Percentiles rank a stretch among this genome's conserved stretches.
These are phyloP conservation scores for Nicotiana paniculata DNA, from an alignment of 257 asterid species.

Conservation along the genomic window DNA sequence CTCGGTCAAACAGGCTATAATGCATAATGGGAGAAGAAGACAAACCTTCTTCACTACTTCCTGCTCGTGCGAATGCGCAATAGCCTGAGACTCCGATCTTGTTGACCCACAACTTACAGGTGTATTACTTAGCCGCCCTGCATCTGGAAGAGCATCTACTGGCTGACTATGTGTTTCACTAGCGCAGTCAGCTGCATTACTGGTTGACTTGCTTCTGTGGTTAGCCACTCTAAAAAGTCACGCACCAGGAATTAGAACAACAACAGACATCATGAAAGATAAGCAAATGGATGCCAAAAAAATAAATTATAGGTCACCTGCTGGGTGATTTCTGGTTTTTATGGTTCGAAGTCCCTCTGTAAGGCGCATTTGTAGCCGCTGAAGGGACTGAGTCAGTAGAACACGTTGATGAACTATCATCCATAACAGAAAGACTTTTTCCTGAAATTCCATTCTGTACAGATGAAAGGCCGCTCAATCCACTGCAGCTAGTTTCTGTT, in stretches of 20 bases:
- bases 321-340: constrained; percentile 46
- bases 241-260: background rate
- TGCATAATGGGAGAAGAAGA: constrained; percentile 11
- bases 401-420: constrained; percentile 83
- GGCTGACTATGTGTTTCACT: constrained; percentile 40
- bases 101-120: constrained; percentile 24
- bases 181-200: constrained; percentile 35
- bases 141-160: constrained; percentile 34
- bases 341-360: constrained; percentile 25
- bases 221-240: constrained; percentile 40
- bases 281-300: constrained; percentile 1
- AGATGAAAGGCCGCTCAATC: constrained; percentile 36
- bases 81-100: constrained; percentile 30
- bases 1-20: background rate
- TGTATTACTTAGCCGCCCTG: constrained; percentile 24
- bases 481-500: constrained; percentile 40
- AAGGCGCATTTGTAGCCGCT: constrained; percentile 32
- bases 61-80: constrained; percentile 18
- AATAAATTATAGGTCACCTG: constrained; percentile 27
- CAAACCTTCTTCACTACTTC: constrained; percentile 39
- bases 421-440: constrained; percentile 44
- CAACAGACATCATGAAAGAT: background rate
- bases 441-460: constrained; percentile 54
- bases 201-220: constrained; percentile 38
- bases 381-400: constrained; percentile 82